These are phyloP conservation scores for Penicillium desertorum DNA, from an alignment of 495 filamentous ascomycete genomes.

Conservation along the genomic window DNA sequence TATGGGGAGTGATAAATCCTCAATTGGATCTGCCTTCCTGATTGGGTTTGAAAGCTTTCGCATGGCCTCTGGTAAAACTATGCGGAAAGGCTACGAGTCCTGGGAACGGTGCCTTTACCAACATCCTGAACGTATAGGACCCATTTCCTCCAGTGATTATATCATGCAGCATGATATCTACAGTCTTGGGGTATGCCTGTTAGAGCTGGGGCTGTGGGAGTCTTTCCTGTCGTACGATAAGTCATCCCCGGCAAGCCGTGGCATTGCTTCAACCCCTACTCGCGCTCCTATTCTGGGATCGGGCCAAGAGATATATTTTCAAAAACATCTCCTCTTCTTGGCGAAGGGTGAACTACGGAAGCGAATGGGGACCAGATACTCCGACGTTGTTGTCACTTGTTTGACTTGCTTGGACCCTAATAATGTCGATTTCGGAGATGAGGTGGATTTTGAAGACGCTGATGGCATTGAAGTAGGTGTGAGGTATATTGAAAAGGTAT, in stretches of 20 bases:
- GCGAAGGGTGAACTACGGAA: slow-evolving; percentile 39
- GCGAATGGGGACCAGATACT: slow-evolving; percentile 51
- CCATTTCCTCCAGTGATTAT: slow-evolving; percentile 35
- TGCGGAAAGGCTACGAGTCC: slow-evolving; percentile 36
- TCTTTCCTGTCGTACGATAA: slow-evolving; percentile 34
- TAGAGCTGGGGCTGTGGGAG: slow-evolving; percentile 62
- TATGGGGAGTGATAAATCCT: slow-evolving; percentile 20
- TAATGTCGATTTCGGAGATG: slow-evolving; percentile 47
- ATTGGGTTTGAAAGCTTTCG: slow-evolving; percentile 49
- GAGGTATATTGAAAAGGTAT: slow-evolving; percentile 49
- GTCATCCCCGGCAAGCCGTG: not conserved
- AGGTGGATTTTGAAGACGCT: slow-evolving; percentile 47
- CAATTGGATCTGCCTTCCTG: slow-evolving; percentile 32
- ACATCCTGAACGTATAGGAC: slow-evolving; percentile 54
- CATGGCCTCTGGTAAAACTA: slow-evolving; percentile 36
- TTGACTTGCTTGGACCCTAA: slow-evolving; percentile 54
- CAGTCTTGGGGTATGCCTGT: slow-evolving; percentile 58
- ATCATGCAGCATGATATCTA: slow-evolving; percentile 67
- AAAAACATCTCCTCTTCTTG: slow-evolving; percentile 41
- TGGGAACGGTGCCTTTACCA: slow-evolving; percentile 56
- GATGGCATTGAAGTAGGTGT: slow-evolving; percentile 52
- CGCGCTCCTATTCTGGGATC: slow-evolving; percentile 10
- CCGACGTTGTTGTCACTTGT: slow-evolving; percentile 50
- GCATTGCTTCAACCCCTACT: too few relatives aligned
- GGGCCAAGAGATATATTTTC: slow-evolving; percentile 9